Base-by-base conservation (phyloP, 2,329 filamentous ascomycete genomes). In the Cryphonectria nitschkei region DNA sequence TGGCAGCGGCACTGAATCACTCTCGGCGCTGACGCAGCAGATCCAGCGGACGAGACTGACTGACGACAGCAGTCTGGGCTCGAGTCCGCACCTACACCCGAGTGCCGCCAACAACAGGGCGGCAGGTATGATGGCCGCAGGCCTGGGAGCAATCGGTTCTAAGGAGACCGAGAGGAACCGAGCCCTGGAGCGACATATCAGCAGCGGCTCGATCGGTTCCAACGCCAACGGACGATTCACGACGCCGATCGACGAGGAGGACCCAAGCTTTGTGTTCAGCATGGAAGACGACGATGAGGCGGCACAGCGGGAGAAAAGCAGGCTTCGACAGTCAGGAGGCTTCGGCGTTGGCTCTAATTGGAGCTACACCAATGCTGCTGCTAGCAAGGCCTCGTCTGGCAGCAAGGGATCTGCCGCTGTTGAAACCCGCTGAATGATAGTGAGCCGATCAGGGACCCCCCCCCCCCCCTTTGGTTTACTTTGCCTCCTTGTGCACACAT, bases 221-320 rank as follows among this genome's bases (percentile, higher is more conserved):
- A 84, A 80, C 29, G 87, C 84, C 54, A 72, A 72, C 29, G 87
- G 87, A 29, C 82, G 89, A 22, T 90, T 89, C 77, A 88, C 88
- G 1, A 90, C 88, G 0, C 88, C 88, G 3, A 90, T 91, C 73
- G 88, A 90, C 71, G 89, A 90, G 76, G 89, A 91, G 75, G 88
- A 90, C 69, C 83, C 87, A 4, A 85, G 88, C 37, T 90, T 90
- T 74, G 86, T 91, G 19, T 91, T 91, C 77, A 87, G 82, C 76
- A 90, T 91, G 88, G 89, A 91, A 74, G 87, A 89, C 69, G 87
- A 88, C 37, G 86, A 87, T 32, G 87, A 89, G 43, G 81, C 84
- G 32, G 32, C 81, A 85, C 80, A 81, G 69, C 81, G 58, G 41
- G 58, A 68, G 43, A 68, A 62, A 46, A 68, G 54, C 13, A 80